phyloP scores from a whole-genome alignment of 1,284 basidiomycete genomes.

The Hemileccinum hortonii region DNA sequence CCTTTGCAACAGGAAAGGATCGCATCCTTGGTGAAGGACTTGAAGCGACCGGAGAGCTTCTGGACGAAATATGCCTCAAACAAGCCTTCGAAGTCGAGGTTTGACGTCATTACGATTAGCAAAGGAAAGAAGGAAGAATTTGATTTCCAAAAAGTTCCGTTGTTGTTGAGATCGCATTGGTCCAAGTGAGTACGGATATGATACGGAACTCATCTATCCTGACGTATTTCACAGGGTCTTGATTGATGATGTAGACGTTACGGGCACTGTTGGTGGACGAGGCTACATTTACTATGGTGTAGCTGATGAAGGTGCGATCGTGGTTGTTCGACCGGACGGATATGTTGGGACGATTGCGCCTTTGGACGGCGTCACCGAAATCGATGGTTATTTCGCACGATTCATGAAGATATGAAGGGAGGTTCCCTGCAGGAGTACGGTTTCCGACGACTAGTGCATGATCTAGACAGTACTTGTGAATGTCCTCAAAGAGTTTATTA shows the following conservation, averaged over 20 bases:
- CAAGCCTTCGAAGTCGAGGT: conserved; percentile 29
- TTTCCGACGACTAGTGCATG: no score
- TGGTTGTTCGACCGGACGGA: conserved; percentile 73
- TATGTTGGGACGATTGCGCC: conserved; percentile 64
- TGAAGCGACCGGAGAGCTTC: conserved; percentile 41
- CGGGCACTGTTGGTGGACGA: conserved; percentile 41
- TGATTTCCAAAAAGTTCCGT: conserved; percentile 50
- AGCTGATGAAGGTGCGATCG: conserved; percentile 53
- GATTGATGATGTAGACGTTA: conserved; percentile 45
- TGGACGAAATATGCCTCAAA: conserved; percentile 35
- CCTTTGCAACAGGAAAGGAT: conserved; percentile 42
- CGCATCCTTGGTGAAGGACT: conserved; percentile 43
- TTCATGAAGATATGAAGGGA: conserved; percentile 32
- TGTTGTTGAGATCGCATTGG: conserved; percentile 60
- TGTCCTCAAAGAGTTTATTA: no score
- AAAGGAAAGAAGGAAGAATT: conserved; percentile 47
- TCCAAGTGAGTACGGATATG: conserved; percentile 48
- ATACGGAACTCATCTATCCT: background rate
- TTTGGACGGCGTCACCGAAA: conserved; percentile 42
- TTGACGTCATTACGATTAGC: conserved; percentile 57
- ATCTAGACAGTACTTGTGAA: no score
- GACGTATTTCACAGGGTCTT: conserved; percentile 40
- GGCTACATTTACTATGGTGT: conserved; percentile 60
- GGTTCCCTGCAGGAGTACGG: no score
- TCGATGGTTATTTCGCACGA: conserved; percentile 53